These are phyloP conservation scores for Termitomyces sp. DNA, from an alignment of 768 basidiomycete species.

Conservation along the genomic window DNA sequence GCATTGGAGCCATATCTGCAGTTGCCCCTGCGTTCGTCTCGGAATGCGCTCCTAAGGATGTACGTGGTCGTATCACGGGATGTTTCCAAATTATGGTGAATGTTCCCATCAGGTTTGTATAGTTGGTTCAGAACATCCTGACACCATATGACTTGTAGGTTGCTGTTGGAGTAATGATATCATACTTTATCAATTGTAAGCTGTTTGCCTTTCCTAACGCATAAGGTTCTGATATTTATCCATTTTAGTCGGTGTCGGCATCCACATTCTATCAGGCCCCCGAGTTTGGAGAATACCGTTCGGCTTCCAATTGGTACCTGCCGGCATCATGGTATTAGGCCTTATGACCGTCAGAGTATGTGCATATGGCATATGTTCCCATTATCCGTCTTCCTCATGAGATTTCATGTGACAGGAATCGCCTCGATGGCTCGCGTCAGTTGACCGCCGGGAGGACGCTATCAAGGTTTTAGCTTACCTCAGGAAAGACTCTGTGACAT, in stretches of 20 bases:
- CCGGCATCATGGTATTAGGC: slow-evolving; percentile 64
- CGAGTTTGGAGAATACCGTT: slow-evolving; percentile 70
- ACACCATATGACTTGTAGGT: slow-evolving; percentile 26
- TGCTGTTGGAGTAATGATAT: slow-evolving; percentile 80
- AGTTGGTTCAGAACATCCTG: not conserved
- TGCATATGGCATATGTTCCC: slow-evolving; percentile 8
- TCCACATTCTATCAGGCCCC: slow-evolving; percentile 41
- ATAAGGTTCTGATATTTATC: not conserved
- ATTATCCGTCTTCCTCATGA: not conserved
- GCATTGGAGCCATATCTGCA: slow-evolving; percentile 77
- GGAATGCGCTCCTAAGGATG: slow-evolving; percentile 83
- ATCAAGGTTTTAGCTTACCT: slow-evolving; percentile 58
- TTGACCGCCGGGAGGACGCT: slow-evolving; percentile 49
- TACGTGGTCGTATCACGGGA: slow-evolving; percentile 82
- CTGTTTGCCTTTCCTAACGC: slow-evolving; percentile 1
- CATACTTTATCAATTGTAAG: slow-evolving; percentile 77
- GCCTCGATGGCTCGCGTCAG: slow-evolving; percentile 71
- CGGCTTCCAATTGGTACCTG: slow-evolving; percentile 76
- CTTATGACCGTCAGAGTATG: slow-evolving; percentile 58
- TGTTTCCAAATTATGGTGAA: slow-evolving; percentile 79
- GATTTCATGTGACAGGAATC: slow-evolving; percentile 45
- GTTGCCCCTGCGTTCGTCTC: slow-evolving; percentile 84
- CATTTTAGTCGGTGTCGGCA: slow-evolving; percentile 49
- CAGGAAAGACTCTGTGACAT: slow-evolving; percentile 39
- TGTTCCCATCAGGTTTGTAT: not conserved